Base-by-base conservation (phyloP, 176 grass and related monocot species). In the Saccharum officinarum region DNA sequence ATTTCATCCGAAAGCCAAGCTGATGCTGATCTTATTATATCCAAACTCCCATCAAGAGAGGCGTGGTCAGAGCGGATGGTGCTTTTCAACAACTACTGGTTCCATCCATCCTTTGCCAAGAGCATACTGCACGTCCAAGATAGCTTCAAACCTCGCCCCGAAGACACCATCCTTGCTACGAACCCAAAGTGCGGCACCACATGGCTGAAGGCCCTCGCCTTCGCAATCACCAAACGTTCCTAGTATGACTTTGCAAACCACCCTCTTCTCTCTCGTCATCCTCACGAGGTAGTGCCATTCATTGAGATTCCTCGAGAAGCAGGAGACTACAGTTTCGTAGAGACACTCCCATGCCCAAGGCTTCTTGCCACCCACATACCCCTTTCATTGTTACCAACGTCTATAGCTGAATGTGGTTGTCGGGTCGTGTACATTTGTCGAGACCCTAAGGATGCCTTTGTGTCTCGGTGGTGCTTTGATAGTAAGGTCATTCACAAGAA, bases 111-210 rank as follows among this genome's bases (percentile, higher is more conserved):
- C 41, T 42, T 42, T 1, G 9, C 10, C 0, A 0, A 10, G 1
- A 42, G 41, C 41, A 42, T 8, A 8, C 41, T 42, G 12, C 46
- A 14, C 14, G 5, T 49, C 46, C 1, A 49, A 49, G 8, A 1
- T 10, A 17, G 7, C 30, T 88, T 84, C 44, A 13, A 71, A 22
- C 1, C 45, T 69, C 63, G 60, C 6, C 80, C 2, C 1, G 79
- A 59, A 3, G 86, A 88, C 7, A 39, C 26, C 23, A 28, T 70
- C 4, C 30, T 88, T 13, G 13, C 28, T 1, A 36, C 78, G 0
- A 60, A 44, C 36, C 14, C 71, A 25, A 88, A 88, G 64, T 77
- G 71, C 4, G 80, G 80, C 23, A 88, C 86, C 22, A 88, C 80
- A 1, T 84, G 80, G 86, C 25, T 84, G n/a, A 84, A 84, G 33